These are phyloP conservation scores for Acidiella bohemica DNA, from an alignment of 495 filamentous ascomycete species.

Conservation along the genomic window DNA sequence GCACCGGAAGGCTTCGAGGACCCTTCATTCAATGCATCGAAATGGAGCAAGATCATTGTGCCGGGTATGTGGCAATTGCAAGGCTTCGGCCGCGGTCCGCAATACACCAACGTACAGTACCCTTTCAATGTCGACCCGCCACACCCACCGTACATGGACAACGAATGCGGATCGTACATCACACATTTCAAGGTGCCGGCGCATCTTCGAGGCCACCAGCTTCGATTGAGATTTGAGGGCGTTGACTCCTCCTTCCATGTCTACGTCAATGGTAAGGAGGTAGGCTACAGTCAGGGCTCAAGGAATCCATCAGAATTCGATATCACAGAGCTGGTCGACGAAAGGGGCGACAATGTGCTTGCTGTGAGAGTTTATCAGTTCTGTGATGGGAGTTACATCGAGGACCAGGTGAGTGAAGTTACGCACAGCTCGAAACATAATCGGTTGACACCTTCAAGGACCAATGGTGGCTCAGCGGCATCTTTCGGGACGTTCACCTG, in stretches of 20 bases:
- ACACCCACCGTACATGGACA: slow-evolving; percentile 6
- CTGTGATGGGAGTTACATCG: slow-evolving; percentile 22
- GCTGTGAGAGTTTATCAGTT: slow-evolving; percentile 14
- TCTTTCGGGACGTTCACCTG: slow-evolving; percentile 54
- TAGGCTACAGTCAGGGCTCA: slow-evolving; percentile 13
- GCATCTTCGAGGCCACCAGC: not conserved
- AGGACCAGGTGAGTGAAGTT: slow-evolving; percentile 4
- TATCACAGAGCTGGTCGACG: slow-evolving; percentile 8
- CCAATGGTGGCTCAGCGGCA: slow-evolving; percentile 45
- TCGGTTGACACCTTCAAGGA: not conserved
- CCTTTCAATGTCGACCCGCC: slow-evolving; percentile 12
- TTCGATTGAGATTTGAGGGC: slow-evolving; percentile 13
- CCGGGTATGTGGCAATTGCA: slow-evolving; percentile 21
- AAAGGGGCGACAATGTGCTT: slow-evolving; percentile 3
- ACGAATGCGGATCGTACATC: slow-evolving; percentile 9
- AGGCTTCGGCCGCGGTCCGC: slow-evolving; percentile 7
- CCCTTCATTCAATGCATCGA: slow-evolving; percentile 2
- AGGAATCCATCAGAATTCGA: slow-evolving; percentile 17
- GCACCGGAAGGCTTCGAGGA: slow-evolving; percentile 16
- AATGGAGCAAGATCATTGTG: slow-evolving; percentile 15
- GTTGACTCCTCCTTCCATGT: slow-evolving; percentile 16
- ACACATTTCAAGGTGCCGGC: slow-evolving; percentile 3
- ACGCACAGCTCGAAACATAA: not conserved
- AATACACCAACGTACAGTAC: slow-evolving; percentile 13
- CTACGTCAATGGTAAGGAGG: slow-evolving; percentile 9